These are phyloP conservation scores for Smittium mucronatum DNA, from an alignment of 371 early-diverging fungal species.

Conservation along the genomic window DNA sequence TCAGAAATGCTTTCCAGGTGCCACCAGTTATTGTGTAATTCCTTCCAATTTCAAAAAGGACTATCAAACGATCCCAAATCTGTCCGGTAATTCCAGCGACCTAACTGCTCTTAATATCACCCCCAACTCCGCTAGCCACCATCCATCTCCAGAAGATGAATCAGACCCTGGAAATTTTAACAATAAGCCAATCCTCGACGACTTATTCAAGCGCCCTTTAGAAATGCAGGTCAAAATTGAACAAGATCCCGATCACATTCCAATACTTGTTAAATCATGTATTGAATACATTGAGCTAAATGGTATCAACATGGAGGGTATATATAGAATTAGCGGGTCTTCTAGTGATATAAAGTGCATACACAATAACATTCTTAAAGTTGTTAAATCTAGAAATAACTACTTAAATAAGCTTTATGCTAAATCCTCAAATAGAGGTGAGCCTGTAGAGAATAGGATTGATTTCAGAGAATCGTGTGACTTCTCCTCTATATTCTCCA, in stretches of 20 bases:
- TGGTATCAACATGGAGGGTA: constrained; percentile 77
- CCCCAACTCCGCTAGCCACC: neutral
- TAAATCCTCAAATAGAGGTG: constrained; percentile 14
- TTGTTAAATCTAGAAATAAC: constrained; percentile 16
- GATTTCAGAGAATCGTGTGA: neutral
- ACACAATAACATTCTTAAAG: constrained; percentile 27
- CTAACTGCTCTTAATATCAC: neutral
- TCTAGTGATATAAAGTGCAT: constrained; percentile 62
- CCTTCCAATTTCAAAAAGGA: neutral
- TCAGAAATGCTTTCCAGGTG: constrained; percentile 36
- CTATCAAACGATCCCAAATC: neutral
- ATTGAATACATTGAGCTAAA: constrained; percentile 61
- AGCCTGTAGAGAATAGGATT: neutral
- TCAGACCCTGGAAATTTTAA: constrained; percentile 10
- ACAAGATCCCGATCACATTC: constrained; percentile 36
- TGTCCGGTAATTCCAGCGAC: neutral
- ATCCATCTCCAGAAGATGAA: neutral
- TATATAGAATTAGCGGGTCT: constrained; percentile 86
- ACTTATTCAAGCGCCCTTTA: constrained; percentile 48
- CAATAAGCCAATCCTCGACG: constrained; percentile 16
- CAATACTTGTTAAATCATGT: constrained; percentile 60
- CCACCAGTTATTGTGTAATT: constrained; percentile 23
- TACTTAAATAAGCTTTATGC: constrained; percentile 12
- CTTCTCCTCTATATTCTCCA: neutral
- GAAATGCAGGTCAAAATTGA: constrained; percentile 39